These are phyloP conservation scores for Escovopsis sp. DNA, from an alignment of 2,329 filamentous ascomycete species.

Conservation along the genomic window DNA sequence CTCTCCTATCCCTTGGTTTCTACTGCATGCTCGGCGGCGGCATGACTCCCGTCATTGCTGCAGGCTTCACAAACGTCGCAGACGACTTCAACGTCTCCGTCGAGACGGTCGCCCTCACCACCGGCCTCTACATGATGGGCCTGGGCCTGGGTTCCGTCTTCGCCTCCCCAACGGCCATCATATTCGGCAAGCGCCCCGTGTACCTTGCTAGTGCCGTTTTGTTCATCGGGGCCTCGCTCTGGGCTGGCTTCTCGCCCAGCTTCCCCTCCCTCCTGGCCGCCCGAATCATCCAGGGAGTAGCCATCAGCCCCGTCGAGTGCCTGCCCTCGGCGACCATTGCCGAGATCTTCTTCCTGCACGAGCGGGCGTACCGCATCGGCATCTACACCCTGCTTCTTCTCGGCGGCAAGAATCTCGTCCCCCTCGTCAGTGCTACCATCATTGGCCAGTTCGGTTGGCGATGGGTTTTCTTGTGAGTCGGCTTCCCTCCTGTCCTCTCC, in stretches of 20 bases:
- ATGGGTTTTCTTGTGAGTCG: constrained; percentile 69
- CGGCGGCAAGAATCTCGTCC: constrained; percentile 82
- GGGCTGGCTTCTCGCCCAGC: constrained; percentile 73
- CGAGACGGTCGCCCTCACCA: constrained; percentile 68
- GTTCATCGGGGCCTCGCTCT: constrained; percentile 64
- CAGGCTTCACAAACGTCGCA: constrained; percentile 75
- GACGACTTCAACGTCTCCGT: constrained; percentile 48
- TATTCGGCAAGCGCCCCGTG: constrained; percentile 81
- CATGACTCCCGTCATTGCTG: constrained; percentile 79
- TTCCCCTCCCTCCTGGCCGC: constrained; percentile 69
- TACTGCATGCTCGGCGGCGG: constrained; percentile 91
- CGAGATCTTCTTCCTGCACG: constrained; percentile 92
- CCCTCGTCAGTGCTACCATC: constrained; percentile 71
- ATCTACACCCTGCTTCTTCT: constrained; percentile 84
- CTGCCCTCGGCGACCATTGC: constrained; percentile 87
- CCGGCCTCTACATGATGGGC: constrained; percentile 88
- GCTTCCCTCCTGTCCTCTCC: neutral
- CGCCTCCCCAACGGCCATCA: constrained; percentile 77
- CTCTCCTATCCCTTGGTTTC: constrained; percentile 70
- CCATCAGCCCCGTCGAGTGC: constrained; percentile 82
- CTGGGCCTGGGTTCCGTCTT: constrained; percentile 73
- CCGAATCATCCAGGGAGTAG: constrained; percentile 74
- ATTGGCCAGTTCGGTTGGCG: constrained; percentile 70
- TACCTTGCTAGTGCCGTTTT: constrained; percentile 65
- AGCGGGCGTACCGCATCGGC: constrained; percentile 81